Percentiles rank a stretch among this genome's conserved stretches.
Evolutionary conservation across 2,329 filamentous ascomycete species (phyloP).

Genomic region (Coniochaeta prunicola): DNA sequence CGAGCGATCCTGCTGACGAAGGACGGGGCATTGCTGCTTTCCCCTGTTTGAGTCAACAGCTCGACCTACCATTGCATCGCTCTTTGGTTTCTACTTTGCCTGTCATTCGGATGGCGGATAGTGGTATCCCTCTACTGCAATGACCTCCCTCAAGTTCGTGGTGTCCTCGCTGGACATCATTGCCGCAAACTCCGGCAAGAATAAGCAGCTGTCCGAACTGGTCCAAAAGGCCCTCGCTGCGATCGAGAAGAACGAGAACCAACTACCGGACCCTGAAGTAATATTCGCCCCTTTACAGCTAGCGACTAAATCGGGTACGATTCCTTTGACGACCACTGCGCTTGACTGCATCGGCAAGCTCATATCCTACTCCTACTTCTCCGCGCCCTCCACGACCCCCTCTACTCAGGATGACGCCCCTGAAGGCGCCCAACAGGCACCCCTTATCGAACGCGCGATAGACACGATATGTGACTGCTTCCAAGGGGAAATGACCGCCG

Average conservation of each 20-base stretch:
- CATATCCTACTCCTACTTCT: conserved; percentile 98
- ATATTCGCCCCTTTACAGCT: conserved; percentile 88
- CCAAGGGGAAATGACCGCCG: conserved; percentile 86
- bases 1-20: neutral
- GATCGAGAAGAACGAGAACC: conserved; percentile 76
- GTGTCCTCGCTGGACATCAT: conserved; percentile 90
- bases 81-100: neutral
- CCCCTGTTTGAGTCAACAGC: neutral
- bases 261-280: conserved; percentile 81
- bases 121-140: conserved; percentile 45
- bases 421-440: conserved; percentile 40
- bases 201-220: conserved; percentile 75
- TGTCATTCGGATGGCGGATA: conserved; percentile 29
- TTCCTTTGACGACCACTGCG: conserved; percentile 79
- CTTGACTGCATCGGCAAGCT: conserved; percentile 98
- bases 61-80: neutral
- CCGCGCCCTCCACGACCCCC: conserved; percentile 50
- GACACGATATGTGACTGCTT: conserved; percentile 99
- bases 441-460: conserved; percentile 93
- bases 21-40: neutral
- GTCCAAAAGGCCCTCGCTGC: conserved; percentile 75
- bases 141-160: conserved; percentile 95
- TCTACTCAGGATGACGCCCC: conserved; percentile 33
- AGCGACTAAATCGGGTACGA: conserved; percentile 79
- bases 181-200: conserved; percentile 77